Conservation (phyloP, 345 rosid species). For the Durio zibethinus region DNA sequence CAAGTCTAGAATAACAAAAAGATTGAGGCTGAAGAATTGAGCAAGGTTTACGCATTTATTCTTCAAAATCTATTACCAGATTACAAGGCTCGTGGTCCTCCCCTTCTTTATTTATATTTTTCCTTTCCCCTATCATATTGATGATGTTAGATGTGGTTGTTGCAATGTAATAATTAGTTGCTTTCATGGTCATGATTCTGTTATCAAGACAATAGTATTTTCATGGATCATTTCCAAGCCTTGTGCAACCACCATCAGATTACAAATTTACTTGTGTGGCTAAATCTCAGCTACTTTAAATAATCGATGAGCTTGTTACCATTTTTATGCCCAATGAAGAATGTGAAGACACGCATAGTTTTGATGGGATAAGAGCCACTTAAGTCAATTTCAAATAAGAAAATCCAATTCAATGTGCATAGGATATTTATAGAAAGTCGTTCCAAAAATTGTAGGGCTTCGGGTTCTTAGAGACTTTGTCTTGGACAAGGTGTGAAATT, state of each 20-base stretch:
- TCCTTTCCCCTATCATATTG: neutral
- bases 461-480: neutral
- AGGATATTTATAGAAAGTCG: neutral
- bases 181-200: neutral
- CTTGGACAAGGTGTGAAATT: neutral
- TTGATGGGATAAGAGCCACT: neutral
- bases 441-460: neutral
- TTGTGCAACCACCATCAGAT: neutral
- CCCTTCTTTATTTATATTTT: neutral
- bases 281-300: neutral
- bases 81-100: neutral
- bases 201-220: neutral
- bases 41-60: neutral
- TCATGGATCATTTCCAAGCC: neutral
- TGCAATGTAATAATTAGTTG: neutral
- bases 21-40: neutral
- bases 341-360: too few species aligned
- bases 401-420: neutral
- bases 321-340: neutral
- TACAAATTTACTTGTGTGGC: neutral
- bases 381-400: neutral
- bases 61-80: neutral
- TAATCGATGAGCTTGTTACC: neutral
- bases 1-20: neutral
- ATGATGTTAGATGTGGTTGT: constrained; percentile 7